Percentiles rank a stretch among this genome's conserved stretches.
Conservation (phyloP, 352 stramenopile species). For the Pythium myriotylum region DNA sequence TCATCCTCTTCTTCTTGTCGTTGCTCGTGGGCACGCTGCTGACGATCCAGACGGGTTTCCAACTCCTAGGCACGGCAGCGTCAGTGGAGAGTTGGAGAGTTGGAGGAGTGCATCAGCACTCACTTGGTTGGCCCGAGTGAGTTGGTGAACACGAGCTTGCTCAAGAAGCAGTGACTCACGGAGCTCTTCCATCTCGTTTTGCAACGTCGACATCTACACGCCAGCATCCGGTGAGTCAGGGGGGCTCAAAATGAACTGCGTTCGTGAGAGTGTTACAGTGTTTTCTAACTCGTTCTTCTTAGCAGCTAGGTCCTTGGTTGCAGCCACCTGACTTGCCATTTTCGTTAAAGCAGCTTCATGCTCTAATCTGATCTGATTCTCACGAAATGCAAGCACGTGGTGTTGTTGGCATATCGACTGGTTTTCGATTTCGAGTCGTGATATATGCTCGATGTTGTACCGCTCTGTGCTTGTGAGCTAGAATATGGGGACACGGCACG, state of each 20-base stretch:
- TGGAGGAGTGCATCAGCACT: not conserved
- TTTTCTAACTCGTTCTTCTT: slow-evolving; percentile 28
- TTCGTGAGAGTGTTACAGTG: too few species aligned
- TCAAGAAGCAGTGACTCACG: slow-evolving; percentile 38
- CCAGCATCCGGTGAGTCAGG: not conserved
- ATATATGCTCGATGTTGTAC: slow-evolving; percentile 43
- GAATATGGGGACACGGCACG: too few species aligned
- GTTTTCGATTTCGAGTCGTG: slow-evolving; percentile 46
- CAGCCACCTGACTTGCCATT: slow-evolving; percentile 19
- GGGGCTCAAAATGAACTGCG: not conserved
- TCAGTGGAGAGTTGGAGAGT: too few species aligned
- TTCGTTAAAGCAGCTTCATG: slow-evolving; percentile 23
- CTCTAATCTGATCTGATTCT: slow-evolving; percentile 28
- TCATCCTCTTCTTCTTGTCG: slow-evolving; percentile 12
- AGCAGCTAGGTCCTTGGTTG: slow-evolving; percentile 9
- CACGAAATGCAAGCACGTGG: slow-evolving; percentile 26
- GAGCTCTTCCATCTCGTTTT: slow-evolving; percentile 38
- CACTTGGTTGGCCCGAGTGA: slow-evolving; percentile 38
- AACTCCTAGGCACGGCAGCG: slow-evolving; percentile 38
- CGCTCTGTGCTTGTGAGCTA: slow-evolving; percentile 34
- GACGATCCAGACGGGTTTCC: slow-evolving; percentile 27
- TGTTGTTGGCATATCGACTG: slow-evolving; percentile 39
- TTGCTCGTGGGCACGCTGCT: slow-evolving; percentile 1
- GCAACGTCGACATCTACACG: slow-evolving; percentile 31
- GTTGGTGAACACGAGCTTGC: slow-evolving; percentile 36